Conservation (phyloP, 306 rosid genomes). For the Fagus sylvatica region DNA sequence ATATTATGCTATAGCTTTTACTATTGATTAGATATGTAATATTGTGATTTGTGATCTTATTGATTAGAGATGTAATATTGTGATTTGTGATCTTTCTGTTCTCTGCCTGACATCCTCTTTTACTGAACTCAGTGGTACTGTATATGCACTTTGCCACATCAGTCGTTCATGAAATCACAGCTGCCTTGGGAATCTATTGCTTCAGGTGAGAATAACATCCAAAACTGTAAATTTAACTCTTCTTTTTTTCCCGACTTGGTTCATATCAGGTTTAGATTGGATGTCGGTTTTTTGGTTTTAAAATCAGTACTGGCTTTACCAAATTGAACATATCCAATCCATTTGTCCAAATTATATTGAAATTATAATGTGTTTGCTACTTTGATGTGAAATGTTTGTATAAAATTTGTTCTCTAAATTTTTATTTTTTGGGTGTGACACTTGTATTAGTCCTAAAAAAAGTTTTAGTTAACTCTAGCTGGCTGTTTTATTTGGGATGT, state of each 20-base stretch:
- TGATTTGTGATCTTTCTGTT: background rate
- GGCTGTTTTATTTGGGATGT: background rate
- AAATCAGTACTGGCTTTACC: background rate
- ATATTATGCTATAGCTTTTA: background rate
- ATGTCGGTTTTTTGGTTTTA: background rate
- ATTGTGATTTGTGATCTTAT: background rate
- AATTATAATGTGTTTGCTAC: background rate
- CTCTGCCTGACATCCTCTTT: constrained; percentile 25
- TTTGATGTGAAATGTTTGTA: background rate
- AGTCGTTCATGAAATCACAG: constrained; percentile 75
- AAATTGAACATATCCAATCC: background rate
- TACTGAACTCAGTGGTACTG: constrained; percentile 52
- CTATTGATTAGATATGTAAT: constrained; percentile 14
- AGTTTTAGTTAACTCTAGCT: background rate
- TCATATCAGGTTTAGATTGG: constrained; percentile 4
- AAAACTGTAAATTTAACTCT: background rate
- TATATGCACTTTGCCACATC: constrained; percentile 83
- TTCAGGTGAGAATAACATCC: constrained; percentile 62
- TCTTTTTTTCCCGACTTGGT: background rate
- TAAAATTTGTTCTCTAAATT: background rate
- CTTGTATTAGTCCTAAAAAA: background rate
- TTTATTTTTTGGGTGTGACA: background rate
- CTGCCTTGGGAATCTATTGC: constrained; percentile 87
- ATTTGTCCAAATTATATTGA: background rate
- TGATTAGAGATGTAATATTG: constrained; percentile 17